Evolutionary conservation across 768 basidiomycete genomes (phyloP).

Genomic region (Crucibulum laeve): DNA sequence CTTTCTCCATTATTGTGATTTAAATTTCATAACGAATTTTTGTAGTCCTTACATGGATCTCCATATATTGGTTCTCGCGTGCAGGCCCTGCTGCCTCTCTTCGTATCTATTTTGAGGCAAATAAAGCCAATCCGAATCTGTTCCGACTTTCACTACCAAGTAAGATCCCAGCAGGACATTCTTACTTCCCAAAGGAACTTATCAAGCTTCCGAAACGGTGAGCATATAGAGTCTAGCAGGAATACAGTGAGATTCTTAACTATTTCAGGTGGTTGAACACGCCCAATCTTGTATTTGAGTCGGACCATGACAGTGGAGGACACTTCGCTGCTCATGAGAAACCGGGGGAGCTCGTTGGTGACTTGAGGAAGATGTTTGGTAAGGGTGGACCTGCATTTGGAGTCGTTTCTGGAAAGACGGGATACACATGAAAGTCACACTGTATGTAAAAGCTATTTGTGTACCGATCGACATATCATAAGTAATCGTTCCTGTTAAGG

Average conservation of each 20-base stretch:
- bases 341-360: conserved; percentile 35
- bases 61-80: no score
- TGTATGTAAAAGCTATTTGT: neutral
- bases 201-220: conserved; percentile 16
- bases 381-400: conserved; percentile 36
- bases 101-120: conserved; percentile 52
- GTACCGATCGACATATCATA: neutral
- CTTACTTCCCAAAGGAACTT: conserved; percentile 44
- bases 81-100: conserved; percentile 53
- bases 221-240: conserved; percentile 2
- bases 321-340: conserved; percentile 47
- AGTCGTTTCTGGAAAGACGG: neutral
- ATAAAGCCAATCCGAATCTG: conserved; percentile 8
- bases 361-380: conserved; percentile 45
- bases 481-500: neutral
- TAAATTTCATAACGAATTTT: conserved; percentile 1
- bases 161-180: conserved; percentile 41
- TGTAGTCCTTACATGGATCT: conserved; percentile 57
- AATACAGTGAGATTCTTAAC: neutral
- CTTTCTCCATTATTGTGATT: conserved; percentile 2
- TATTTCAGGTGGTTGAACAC: conserved; percentile 22
- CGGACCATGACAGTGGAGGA: conserved; percentile 38
- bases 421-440: neutral
- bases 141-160: conserved; percentile 3
- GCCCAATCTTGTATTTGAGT: conserved; percentile 33